phyloP scores from a whole-genome alignment of 2,329 filamentous ascomycete species.

The Teratosphaeriaceae sp. region DNA sequence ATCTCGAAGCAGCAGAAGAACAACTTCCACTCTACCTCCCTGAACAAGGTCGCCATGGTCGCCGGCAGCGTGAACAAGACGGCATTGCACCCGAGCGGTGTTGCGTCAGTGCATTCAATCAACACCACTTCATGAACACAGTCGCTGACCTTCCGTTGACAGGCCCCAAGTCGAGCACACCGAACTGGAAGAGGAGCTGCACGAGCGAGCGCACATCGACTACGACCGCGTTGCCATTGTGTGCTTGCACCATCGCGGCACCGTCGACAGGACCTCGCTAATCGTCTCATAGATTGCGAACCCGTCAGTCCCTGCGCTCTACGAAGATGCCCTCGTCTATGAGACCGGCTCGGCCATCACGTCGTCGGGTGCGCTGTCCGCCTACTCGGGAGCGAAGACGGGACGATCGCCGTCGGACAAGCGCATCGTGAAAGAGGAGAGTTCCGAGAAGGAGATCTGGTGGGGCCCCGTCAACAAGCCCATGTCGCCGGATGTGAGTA shows the following conservation, averaged over 20 bases:
- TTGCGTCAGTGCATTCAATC: constrained; percentile 63
- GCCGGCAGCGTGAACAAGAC: constrained; percentile 74
- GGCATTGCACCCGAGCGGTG: constrained; percentile 80
- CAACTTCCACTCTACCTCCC: constrained; percentile 54
- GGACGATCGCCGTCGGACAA: constrained; percentile 96
- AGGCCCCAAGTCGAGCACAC: constrained; percentile 86
- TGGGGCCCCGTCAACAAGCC: constrained; percentile 99
- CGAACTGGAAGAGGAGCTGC: constrained; percentile 94
- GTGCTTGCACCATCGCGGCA: constrained; percentile 2
- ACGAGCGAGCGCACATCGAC: constrained; percentile 97
- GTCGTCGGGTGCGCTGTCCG: constrained; percentile 30
- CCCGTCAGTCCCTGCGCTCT: constrained; percentile 88
- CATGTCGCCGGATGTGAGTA: constrained; percentile 89
- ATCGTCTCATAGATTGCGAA: constrained; percentile 59
- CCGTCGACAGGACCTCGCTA: not conserved
- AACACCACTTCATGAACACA: constrained; percentile 6
- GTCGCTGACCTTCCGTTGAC: constrained; percentile 12
- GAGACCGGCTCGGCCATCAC: constrained; percentile 95
- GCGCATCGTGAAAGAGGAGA: constrained; percentile 87
- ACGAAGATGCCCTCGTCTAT: constrained; percentile 98
- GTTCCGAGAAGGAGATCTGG: constrained; percentile 90
- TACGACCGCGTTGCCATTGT: constrained; percentile 91
- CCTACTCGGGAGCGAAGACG: constrained; percentile 97
- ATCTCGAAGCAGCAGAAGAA: constrained; percentile 51
- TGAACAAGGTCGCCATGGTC: constrained; percentile 38